Percentiles rank a stretch among this genome's conserved stretches.
These are phyloP conservation scores for Vanilla planifolia DNA, from an alignment of 106 monocot genomes.

Conservation along the genomic window DNA sequence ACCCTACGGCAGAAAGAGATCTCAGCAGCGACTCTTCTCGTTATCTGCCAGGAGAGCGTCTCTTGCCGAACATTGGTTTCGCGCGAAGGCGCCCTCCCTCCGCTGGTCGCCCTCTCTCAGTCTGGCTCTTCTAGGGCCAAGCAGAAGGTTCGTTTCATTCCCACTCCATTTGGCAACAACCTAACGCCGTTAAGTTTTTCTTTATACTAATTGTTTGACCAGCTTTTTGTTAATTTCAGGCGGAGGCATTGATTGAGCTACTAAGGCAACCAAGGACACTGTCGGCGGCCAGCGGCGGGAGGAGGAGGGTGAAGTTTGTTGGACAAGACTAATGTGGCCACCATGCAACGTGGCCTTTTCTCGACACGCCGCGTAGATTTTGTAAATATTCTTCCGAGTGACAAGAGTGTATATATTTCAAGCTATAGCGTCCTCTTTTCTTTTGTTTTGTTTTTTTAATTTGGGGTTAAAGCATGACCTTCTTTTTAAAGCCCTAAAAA, in stretches of 20 bases:
- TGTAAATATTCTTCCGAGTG: slow-evolving; percentile 4
- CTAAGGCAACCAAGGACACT: background rate
- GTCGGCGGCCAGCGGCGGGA: background rate
- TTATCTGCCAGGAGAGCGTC: slow-evolving; percentile 29
- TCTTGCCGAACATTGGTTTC: slow-evolving; percentile 12
- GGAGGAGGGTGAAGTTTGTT: background rate
- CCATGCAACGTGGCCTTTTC: background rate
- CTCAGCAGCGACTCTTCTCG: slow-evolving; percentile 18
- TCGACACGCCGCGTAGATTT: background rate
- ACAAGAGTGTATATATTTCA: too few relatives aligned
- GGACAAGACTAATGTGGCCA: background rate
- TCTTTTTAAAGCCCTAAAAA: too few relatives aligned
- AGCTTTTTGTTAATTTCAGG: background rate
- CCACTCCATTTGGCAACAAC: background rate
- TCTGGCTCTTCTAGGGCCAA: slow-evolving; percentile 22
- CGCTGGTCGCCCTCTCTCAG: slow-evolving; percentile 43
- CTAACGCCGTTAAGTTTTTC: background rate
- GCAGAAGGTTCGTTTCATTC: slow-evolving; percentile 17
- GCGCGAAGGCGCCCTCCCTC: slow-evolving; percentile 39
- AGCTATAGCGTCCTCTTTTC: too few relatives aligned
- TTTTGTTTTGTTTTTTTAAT: too few relatives aligned
- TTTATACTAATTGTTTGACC: background rate
- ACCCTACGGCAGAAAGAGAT: slow-evolving; percentile 37
- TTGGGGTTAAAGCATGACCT: too few relatives aligned
- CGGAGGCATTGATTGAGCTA: slow-evolving; percentile 2